Evolutionary conservation across 306 rosid genomes (phyloP), one percentile per base, ranked within the genome.

Genomic region (Quercus engelmannii): DNA sequence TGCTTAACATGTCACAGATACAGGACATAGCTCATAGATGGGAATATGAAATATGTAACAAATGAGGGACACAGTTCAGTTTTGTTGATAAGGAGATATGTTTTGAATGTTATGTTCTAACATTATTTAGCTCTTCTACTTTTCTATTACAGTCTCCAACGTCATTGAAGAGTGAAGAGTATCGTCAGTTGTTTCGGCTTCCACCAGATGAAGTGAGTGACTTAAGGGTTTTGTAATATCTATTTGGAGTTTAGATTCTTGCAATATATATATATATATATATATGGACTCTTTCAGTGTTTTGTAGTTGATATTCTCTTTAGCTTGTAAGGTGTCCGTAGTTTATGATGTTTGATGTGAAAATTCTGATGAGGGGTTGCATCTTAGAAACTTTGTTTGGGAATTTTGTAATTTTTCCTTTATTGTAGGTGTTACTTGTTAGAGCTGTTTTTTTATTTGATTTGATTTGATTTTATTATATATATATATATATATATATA

Each of bases 171-270:
- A n/a, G n/a, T n/a, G n/a, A n/a, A n/a, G n/a, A n/a, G n/a, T n/a
- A n/a, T n/a, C n/a, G n/a, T n/a, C n/a, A n/a, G n/a, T n/a, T n/a
- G n/a, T n/a, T n/a, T n/a, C n/a, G n/a, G n/a, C n/a, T n/a, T n/a
- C n/a, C n/a, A n/a, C 80, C 68, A 0, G 99, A 90, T 33, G 98
- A 95, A 81, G 99, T 94, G 79, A 92, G 99, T 89, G 65, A 58
- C 76, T 77, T 81, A 69, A 78, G 3, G 74, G 58, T 69, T 78
- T 74, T 49, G 12, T 21, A 30, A 20, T 28, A n/a, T 61, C 25
- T 75, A 19, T 73, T 35, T 28, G 64, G 19, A 31, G 10, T 56
- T 54, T 21, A 38, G 43, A 38, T 38, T 38, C 43, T 38, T 38
- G 43, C 43, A 6, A n/a, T n/a, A n/a, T n/a, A n/a, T n/a, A 33